Percentiles rank a stretch among this genome's conserved stretches.
Conservation (phyloP, 345 rosid genomes). For the Raphanus raphanistrum region DNA sequence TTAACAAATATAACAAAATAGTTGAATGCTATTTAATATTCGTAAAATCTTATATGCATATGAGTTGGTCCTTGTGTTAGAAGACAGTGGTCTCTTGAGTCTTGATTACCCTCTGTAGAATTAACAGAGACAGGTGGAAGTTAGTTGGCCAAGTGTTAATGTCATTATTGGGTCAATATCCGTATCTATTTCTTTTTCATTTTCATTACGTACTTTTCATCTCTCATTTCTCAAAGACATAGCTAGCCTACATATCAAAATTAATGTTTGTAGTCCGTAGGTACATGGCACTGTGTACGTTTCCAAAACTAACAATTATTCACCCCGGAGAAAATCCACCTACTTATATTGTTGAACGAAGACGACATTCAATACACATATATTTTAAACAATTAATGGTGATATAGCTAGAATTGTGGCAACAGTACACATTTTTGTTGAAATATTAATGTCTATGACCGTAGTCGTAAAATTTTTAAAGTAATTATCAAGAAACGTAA, state of each 20-base stretch:
- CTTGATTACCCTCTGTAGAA: conserved; percentile 23
- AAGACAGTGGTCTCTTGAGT: conserved; percentile 9
- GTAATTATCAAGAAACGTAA: too few species aligned
- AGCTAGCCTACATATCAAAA: conserved; percentile 4
- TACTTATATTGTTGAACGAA: not conserved
- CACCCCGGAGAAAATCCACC: not conserved
- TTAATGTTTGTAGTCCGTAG: conserved; percentile 1
- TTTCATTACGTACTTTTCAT: not conserved
- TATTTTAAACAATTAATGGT: not conserved
- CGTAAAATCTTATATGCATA: not conserved
- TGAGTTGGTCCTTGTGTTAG: not conserved
- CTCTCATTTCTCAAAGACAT: not conserved
- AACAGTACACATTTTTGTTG: not conserved
- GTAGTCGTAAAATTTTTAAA: not conserved
- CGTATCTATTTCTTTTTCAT: not conserved
- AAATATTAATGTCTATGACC: not conserved
- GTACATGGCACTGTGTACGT: conserved; percentile 8
- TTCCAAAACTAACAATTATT: not conserved
- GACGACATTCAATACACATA: not conserved
- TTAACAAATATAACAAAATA: not conserved
- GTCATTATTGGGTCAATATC: conserved; percentile 24
- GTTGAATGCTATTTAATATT: not conserved
- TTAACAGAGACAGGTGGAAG: conserved; percentile 28
- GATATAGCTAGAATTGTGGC: not conserved
- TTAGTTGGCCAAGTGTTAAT: conserved; percentile 40